Evolutionary conservation across 1,284 basidiomycete species (phyloP).

Genomic region (Papiliotrema laurentii): DNA sequence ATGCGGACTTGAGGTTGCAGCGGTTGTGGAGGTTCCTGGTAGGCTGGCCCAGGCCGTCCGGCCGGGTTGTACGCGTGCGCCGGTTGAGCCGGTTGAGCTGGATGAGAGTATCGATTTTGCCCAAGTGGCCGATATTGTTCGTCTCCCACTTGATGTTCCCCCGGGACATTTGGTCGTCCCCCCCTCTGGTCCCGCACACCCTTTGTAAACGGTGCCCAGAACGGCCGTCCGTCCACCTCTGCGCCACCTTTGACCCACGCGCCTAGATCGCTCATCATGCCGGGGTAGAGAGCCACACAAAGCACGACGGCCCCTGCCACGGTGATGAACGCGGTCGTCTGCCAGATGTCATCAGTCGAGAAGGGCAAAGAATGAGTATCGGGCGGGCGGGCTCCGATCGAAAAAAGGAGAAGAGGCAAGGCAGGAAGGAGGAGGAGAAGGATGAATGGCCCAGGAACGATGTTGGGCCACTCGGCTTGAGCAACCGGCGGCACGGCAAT

Average conservation of each 20-base stretch:
- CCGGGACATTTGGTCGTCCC: too few species aligned
- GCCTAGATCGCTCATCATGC: slow-evolving; percentile 14
- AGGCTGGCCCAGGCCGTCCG: too few species aligned
- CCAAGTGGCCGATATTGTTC: too few species aligned
- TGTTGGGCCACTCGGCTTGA: slow-evolving; percentile 6
- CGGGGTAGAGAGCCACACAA: slow-evolving; percentile 24
- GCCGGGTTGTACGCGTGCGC: too few species aligned
- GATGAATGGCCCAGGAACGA: slow-evolving; percentile 32
- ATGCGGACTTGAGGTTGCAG: background rate
- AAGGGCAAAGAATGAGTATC: slow-evolving; percentile 23
- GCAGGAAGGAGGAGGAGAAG: slow-evolving; percentile 28
- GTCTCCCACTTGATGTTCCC: too few species aligned
- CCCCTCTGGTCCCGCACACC: too few species aligned
- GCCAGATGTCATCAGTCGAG: slow-evolving; percentile 26
- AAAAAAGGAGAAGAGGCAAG: slow-evolving; percentile 30
- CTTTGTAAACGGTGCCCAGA: too few species aligned
- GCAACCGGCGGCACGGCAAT: background rate
- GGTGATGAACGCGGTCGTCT: slow-evolving; percentile 25
- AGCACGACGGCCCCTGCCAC: slow-evolving; percentile 25
- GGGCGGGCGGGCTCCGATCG: slow-evolving; percentile 29
- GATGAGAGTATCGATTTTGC: too few species aligned
- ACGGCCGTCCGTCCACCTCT: background rate
- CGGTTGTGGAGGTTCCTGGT: background rate
- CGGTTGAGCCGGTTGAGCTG: too few species aligned
- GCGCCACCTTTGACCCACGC: slow-evolving; percentile 19